A percentile compares a stretch with the other conserved stretches of the same genome.
These are phyloP conservation scores for Puccinia triticina DNA, from an alignment of 1,284 basidiomycete species.

Conservation along the genomic window DNA sequence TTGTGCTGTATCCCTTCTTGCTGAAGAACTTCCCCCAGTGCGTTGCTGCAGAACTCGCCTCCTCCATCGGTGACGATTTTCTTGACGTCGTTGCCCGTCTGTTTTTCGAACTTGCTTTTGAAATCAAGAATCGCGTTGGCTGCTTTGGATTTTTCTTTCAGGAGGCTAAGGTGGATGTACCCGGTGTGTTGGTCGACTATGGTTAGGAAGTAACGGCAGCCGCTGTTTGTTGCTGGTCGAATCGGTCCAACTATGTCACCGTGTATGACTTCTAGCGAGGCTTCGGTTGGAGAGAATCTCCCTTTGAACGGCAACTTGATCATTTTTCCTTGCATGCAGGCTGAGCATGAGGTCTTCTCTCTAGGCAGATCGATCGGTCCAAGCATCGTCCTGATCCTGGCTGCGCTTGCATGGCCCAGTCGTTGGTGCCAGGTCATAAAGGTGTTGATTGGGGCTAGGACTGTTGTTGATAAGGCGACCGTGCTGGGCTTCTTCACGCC, in stretches of 20 bases:
- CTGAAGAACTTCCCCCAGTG: no score
- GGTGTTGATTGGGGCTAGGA: no score
- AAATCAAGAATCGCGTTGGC: background rate
- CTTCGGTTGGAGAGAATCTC: background rate
- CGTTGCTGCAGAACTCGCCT: no score
- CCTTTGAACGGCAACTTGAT: background rate
- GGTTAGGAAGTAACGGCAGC: no score
- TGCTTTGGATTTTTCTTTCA: background rate
- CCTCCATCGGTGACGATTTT: background rate
- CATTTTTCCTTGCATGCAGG: no score
- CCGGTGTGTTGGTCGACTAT: no score
- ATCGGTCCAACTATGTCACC: slow-evolving; percentile 5
- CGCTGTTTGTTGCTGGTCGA: no score
- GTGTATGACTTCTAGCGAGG: background rate
- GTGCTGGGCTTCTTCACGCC: no score
- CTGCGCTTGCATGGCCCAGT: background rate
- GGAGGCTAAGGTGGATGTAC: background rate
- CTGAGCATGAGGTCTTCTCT: no score
- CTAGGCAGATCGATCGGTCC: no score
- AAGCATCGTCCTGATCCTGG: background rate
- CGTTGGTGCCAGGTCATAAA: background rate
- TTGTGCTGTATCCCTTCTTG: no score
- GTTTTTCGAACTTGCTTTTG: background rate
- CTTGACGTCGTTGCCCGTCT: background rate
- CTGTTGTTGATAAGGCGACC: no score